Evolutionary conservation across 164 flowering plant genomes (phyloP).

Genomic region (Malania oleifera): DNA sequence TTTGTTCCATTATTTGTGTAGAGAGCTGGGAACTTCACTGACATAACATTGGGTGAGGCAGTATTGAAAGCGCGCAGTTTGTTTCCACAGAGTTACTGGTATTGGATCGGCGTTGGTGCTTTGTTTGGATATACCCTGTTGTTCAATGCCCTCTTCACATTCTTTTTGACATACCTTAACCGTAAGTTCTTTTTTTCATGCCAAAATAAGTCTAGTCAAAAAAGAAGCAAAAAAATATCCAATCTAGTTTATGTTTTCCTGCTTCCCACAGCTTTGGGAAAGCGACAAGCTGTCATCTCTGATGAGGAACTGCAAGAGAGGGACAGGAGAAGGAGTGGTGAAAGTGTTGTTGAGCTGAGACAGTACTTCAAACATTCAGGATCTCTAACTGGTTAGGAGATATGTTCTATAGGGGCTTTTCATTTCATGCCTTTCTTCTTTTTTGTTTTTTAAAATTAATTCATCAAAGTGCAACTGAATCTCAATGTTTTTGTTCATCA

Average conservation of each 20-base stretch:
- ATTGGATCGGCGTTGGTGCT: slow-evolving; percentile 96
- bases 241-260: slow-evolving; percentile 6
- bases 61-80: slow-evolving; percentile 59
- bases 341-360: slow-evolving; percentile 55
- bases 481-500: slow-evolving; percentile 2
- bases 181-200: slow-evolving; percentile 53
- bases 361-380: slow-evolving; percentile 62
- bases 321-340: slow-evolving; percentile 50
- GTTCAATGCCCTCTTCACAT: slow-evolving; percentile 68
- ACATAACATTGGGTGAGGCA: slow-evolving; percentile 51
- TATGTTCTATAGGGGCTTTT: background rate
- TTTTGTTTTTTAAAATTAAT: background rate
- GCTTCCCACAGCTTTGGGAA: slow-evolving; percentile 62
- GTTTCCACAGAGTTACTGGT: slow-evolving; percentile 83
- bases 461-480: background rate
- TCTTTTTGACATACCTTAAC: slow-evolving; percentile 68
- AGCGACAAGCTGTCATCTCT: slow-evolving; percentile 76
- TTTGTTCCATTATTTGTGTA: slow-evolving; percentile 22
- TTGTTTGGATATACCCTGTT: slow-evolving; percentile 71
- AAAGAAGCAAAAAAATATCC: background rate
- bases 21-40: slow-evolving; percentile 38
- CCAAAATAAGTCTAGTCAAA: background rate
- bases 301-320: slow-evolving; percentile 61
- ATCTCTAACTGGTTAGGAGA: slow-evolving; percentile 46
- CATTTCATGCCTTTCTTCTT: background rate